Evolutionary conservation across 352 stramenopile species (phyloP), one percentile per base, ranked within the genome.

Genomic region (Globisporangium ultimum): DNA sequence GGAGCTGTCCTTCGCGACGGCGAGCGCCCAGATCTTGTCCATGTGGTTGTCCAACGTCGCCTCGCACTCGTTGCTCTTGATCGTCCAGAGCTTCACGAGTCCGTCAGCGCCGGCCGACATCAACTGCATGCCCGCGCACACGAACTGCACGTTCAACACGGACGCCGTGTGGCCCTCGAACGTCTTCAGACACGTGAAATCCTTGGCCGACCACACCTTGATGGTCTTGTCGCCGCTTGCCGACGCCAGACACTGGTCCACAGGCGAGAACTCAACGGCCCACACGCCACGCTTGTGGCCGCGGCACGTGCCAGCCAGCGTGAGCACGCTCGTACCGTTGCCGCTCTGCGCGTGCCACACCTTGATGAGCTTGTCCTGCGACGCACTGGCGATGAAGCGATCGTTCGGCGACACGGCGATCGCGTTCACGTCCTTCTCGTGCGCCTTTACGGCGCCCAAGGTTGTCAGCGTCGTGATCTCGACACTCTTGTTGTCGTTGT

Each of bases 251-350:
- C 97, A 96, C 64, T 98, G 78, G 70, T 99, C 97, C 43, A 98
- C 88, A 10, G 96, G 92, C 46, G 93, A 98, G 69, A 99, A 99
- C 68, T 98, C 87, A 63, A 97, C 88, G 54, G 96, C 89, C 97
- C 97, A 99, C 41, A 99, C 94, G 54, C 97, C 97, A 59, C 97
- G 84, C 73, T 98, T 98, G 76, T 99, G 97, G 34, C 97, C 97
- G 22, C 89, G 97, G 32, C 98, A 89, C 40, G 94, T 97, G 38
- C 89, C 96, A 21, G 94, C 78, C 11, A 97, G 67, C 40, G 79
- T 78, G 51, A 99, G 77, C 47, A 98, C 79, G 10, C 82, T 76
- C 36, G 48, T 68, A 32, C 71, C 75, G 48, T 74, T 80, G 22
- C 54, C 73, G 10, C 73, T 66, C 61, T 85, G 80, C 17, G 89